phyloP scores from a whole-genome alignment of 176 grass and related monocot genomes.

The Aegilops bicornis region DNA sequence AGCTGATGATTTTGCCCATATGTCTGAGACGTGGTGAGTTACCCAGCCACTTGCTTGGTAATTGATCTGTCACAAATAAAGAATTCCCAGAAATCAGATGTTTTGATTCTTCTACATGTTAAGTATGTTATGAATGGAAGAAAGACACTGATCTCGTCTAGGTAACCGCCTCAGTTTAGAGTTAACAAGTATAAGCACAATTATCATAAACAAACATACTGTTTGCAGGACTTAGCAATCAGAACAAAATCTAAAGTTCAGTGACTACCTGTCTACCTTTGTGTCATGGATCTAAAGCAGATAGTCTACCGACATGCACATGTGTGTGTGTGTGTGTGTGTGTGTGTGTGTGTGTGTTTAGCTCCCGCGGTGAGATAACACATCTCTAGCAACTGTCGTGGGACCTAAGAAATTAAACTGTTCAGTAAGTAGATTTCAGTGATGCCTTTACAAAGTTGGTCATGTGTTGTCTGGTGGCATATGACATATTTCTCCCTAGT shows the following conservation, averaged over 20 bases:
- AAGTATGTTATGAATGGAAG: background rate
- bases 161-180: background rate
- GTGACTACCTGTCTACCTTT: background rate
- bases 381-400: background rate
- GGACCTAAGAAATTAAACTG: background rate
- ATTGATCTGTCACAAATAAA: constrained; percentile 56
- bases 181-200: background rate
- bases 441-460: background rate
- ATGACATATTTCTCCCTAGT: background rate
- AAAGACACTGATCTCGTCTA: background rate
- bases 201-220: background rate
- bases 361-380: background rate
- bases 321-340: background rate
- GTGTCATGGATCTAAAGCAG: background rate
- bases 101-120: background rate
- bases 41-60: constrained; percentile 73
- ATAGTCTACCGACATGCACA: background rate
- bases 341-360: background rate
- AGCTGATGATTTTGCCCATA: constrained; percentile 90
- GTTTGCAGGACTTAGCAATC: background rate
- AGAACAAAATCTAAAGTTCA: background rate
- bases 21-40: constrained; percentile 67
- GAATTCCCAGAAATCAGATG: background rate
- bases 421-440: background rate
- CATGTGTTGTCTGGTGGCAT: background rate